Evolutionary conservation across 1,284 basidiomycete species (phyloP).

Genomic region (Boletus holoroseus): DNA sequence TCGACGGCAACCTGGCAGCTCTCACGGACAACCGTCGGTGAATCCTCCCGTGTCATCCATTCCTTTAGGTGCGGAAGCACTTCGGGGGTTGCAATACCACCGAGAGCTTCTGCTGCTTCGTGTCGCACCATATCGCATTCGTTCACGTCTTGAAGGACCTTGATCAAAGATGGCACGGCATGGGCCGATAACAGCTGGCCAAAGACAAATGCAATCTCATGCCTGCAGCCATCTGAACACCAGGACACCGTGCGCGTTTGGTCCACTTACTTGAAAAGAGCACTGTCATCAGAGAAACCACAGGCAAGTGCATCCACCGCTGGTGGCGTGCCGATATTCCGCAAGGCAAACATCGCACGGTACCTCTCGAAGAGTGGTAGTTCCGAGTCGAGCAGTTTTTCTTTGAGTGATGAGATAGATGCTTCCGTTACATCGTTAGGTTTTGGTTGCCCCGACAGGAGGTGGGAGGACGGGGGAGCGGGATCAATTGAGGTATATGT

Average conservation of each 20-base stretch:
- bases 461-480: slow-evolving; percentile 72
- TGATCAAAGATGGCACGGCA: slow-evolving; percentile 80
- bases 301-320: slow-evolving; percentile 90
- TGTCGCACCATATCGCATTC: slow-evolving; percentile 99
- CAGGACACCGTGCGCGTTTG: not conserved
- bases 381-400: slow-evolving; percentile 61
- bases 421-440: slow-evolving; percentile 43
- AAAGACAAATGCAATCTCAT: slow-evolving; percentile 97
- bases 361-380: slow-evolving; percentile 90
- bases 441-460: slow-evolving; percentile 50
- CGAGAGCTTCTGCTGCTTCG: slow-evolving; percentile 97
- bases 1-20: slow-evolving; percentile 96
- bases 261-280: slow-evolving; percentile 78
- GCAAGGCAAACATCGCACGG: slow-evolving; percentile 95
- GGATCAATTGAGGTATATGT: slow-evolving; percentile 92
- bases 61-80: slow-evolving; percentile 83
- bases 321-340: slow-evolving; percentile 77
- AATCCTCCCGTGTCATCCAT: slow-evolving; percentile 75
- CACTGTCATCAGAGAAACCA: slow-evolving; percentile 83
- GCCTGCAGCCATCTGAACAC: slow-evolving; percentile 45
- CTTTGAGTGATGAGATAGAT: slow-evolving; percentile 56
- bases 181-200: slow-evolving; percentile 90
- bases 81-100: slow-evolving; percentile 90
- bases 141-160: slow-evolving; percentile 63
- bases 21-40: slow-evolving; percentile 88